Conservation (phyloP, 2,329 filamentous ascomycete genomes). For the Pleomassaria siparia region DNA sequence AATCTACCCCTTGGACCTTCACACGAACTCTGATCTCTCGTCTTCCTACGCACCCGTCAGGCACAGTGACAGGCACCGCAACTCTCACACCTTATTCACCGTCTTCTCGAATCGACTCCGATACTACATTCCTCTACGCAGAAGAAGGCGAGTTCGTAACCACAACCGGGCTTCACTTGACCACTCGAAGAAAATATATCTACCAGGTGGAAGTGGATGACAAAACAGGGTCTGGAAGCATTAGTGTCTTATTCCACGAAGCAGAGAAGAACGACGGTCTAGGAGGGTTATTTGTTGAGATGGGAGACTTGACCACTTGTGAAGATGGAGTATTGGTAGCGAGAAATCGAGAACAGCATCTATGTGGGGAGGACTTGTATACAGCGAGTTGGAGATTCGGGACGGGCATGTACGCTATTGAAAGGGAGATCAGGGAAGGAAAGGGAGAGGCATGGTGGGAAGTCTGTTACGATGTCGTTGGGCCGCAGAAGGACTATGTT, state of each 20-base stretch:
- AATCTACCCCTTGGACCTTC: slow-evolving; percentile 59
- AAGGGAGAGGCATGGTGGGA: slow-evolving; percentile 31
- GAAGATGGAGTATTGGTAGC: slow-evolving; percentile 17
- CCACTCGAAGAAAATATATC: slow-evolving; percentile 66
- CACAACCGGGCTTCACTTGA: slow-evolving; percentile 56
- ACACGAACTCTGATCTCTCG: slow-evolving; percentile 58
- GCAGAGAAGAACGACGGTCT: slow-evolving; percentile 62
- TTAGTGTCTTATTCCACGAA: slow-evolving; percentile 13
- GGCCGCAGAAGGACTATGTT: slow-evolving; percentile 46
- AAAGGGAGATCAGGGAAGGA: neutral
- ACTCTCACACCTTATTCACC: slow-evolving; percentile 55
- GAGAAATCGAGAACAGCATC: slow-evolving; percentile 64
- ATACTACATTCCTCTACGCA: slow-evolving; percentile 66
- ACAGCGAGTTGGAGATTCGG: slow-evolving; percentile 68
- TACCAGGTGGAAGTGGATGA: slow-evolving; percentile 62
- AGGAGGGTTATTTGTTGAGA: slow-evolving; percentile 75
- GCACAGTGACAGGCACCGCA: slow-evolving; percentile 66
- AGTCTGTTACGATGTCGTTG: slow-evolving; percentile 42
- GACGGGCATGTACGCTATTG: slow-evolving; percentile 40
- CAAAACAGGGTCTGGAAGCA: slow-evolving; percentile 35
- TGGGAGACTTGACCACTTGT: slow-evolving; percentile 50
- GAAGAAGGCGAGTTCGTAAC: slow-evolving; percentile 68
- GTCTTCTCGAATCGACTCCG: slow-evolving; percentile 51
- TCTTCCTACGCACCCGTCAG: slow-evolving; percentile 64
- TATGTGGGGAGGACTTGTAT: slow-evolving; percentile 74